Percentiles rank a stretch among this genome's conserved stretches.
Evolutionary conservation across 148 eudicot genomes (phyloP).

Genomic region (Pouteria glomerata): DNA sequence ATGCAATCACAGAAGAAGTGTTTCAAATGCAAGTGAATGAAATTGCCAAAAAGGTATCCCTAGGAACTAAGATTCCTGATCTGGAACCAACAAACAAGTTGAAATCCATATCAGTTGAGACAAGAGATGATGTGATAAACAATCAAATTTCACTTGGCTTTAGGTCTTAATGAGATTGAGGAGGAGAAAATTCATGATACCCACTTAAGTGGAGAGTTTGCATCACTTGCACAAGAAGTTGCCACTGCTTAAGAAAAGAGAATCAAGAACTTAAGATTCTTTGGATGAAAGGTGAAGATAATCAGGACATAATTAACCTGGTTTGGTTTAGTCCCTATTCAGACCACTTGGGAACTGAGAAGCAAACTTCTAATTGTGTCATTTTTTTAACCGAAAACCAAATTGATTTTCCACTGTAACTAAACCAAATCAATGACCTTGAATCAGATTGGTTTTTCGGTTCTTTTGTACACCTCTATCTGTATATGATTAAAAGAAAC

Average conservation of each 20-base stretch:
- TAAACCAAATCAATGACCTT: no score
- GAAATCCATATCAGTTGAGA: conserved; percentile 20
- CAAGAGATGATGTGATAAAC: conserved; percentile 15
- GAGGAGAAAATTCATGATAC: conserved; percentile 64
- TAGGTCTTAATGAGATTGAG: conserved; percentile 38
- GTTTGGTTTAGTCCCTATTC: no score
- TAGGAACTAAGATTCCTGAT: conserved; percentile 53
- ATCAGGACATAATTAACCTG: no score
- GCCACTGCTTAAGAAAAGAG: conserved; percentile 41
- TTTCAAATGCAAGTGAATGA: conserved; percentile 26
- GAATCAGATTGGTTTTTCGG: no score
- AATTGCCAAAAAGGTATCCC: conserved; percentile 45
- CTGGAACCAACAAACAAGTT: conserved; percentile 31
- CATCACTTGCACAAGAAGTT: conserved; percentile 47
- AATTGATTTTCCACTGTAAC: no score
- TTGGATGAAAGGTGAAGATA: conserved; percentile 69
- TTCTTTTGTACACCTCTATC: no score
- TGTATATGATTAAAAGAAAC: no score
- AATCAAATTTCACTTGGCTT: conserved; percentile 7
- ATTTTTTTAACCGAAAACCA: no score
- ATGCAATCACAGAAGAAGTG: conserved; percentile 26
- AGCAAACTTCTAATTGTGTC: no score
- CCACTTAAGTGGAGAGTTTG: conserved; percentile 46
- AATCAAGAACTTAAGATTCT: conserved; percentile 54
- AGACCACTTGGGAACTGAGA: no score